Evolutionary conservation across 176 grass and related monocot genomes (phyloP), one percentile per base, ranked within the genome.

Genomic region (Aegilops sharonensis): DNA sequence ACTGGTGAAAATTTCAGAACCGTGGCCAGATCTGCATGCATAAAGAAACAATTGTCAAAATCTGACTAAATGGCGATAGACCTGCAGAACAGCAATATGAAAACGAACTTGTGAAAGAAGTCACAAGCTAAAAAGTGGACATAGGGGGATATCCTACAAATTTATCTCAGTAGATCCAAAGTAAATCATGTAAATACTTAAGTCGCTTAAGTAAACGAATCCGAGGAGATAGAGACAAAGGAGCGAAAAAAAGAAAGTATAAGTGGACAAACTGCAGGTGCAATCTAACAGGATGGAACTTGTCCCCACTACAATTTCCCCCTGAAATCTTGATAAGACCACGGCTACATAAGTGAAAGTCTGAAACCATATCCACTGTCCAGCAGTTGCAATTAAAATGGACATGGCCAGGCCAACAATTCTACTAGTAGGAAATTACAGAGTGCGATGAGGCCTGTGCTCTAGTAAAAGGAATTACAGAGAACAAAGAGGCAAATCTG

Each of bases 21-120:
- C 21, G 29, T 75, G 29, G 31, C 3, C 15, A 30, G n/a, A 70
- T 62, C 89, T 91, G 85, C 89, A 81, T 91, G 85, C 89, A 81
- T 14, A 77, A 54, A 18, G 18, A 76, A 87, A 85, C 30, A 25
- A 54, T 37, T 34, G 21, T 36, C 68, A 84, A 5, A 65, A 45
- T 67, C 27, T 0, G 8, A 77, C 15, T 68, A 35, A 54, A 75
- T 75, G 48, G 5, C 2, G 4, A 64, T 29, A 34, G 10, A 50
- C 57, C 63, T 72, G 54, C 5, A 40, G 45, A 74, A 87, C 14
- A 79, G 3, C n/a, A 78, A 69, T 31, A 82, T 62, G 3, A 78
- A 72, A 81, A 37, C 27, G 17, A 6, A 75, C 32, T 47, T 78
- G 2, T 29, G 21, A 47, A 80, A 66, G 21, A 75, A 68, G 35